Base-by-base conservation (phyloP, 768 basidiomycete species). In the Suillus hirtellus region DNA sequence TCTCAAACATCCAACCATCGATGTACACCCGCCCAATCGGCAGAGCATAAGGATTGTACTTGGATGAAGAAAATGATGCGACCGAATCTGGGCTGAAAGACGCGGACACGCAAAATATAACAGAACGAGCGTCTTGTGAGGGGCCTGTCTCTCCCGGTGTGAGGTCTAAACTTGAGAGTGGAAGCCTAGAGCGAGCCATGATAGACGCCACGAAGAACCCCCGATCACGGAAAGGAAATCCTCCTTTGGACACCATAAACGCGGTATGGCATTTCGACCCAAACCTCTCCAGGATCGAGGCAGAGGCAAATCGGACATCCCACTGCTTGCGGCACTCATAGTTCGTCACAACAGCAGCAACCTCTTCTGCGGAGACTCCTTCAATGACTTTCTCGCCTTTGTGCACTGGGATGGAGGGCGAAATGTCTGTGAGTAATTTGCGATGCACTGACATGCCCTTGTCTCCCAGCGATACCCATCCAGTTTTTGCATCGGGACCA, bases 1-100 rank as follows among this genome's bases (percentile, higher is more conserved):
- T 98, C 79, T 99, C 95, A 69, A 97, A 76, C 38, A 96, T 87
- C 97, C 97, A 99, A 2, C 92, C 96, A 70, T 98, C 95, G 7
- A 99, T 78, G 67, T 92, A 88, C 40, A 94, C 80, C 15, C 90
- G 86, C 2, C 95, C 96, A 17, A 92, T 80, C 0, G 93, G 92
- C 10, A 93, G 81, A 1, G 63, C 70, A 60, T 86, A 84, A 0
- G 93, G 80, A 73, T 99, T 98, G 74, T 92, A 90, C 72, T 92
- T 94, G 8, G 76, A 71, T 2, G 82, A 50, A 24, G 84, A 80
- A 70, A 92, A 93, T 1, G 77, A 70, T 15, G 80, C 72, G 6
- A 76, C 80, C 35, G 86, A 86, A 27, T 89, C 86, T 0, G 90
- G 85, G 54, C 85, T 86, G 74, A 89, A 91, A 6, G 96, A 98